Base-by-base conservation (phyloP, 2,329 filamentous ascomycete species). In the Fusarium piperis region DNA sequence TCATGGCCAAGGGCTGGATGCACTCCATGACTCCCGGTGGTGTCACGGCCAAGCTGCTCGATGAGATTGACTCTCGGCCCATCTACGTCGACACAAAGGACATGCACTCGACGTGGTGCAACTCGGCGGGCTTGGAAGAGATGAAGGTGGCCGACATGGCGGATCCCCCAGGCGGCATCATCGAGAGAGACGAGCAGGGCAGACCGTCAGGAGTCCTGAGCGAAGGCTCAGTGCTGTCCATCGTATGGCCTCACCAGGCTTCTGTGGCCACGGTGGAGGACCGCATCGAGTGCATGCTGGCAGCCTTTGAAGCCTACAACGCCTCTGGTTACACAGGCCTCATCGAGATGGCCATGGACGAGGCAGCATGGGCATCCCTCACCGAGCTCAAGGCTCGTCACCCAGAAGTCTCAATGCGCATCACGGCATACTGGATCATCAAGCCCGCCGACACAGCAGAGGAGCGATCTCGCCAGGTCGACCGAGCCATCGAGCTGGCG, bases 311-410 rank as follows among this genome's bases (percentile, higher is more conserved):
- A 3, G 82, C 85, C 0, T 89, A 88, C 71, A 85, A 85, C 67
- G 78, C 82, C 0, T 85, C 83, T 2, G 88, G 88, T 1, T 88
- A 87, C 72, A 89, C 87, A 0, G 87, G 87, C 3, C 82, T 87
- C 39, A 81, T 88, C 9, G 88, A 90, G 59, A 89, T 90, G 88
- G 88, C 88, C 48, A 89, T 89, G 88, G 88, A 90, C 65, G 87
- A 89, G 39, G 84, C 83, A 26, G 83, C 84, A 0, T 90, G 88
- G 87, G 84, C 85, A 33, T 81, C 83, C 1, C 80, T 89, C 2
- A 72, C 86, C 0, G 82, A 82, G n/a, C 75, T 89, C 15, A 82
- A 81, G 32, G 74, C 78, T 13, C 65, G 72, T 4, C 44, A 72
- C 7, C 75, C 75, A 0, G 78, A 82, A 16, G 65, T 72, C 0